Evolutionary conservation across 1,284 basidiomycete genomes (phyloP).

Genomic region (Laetiporus sulphureus): DNA sequence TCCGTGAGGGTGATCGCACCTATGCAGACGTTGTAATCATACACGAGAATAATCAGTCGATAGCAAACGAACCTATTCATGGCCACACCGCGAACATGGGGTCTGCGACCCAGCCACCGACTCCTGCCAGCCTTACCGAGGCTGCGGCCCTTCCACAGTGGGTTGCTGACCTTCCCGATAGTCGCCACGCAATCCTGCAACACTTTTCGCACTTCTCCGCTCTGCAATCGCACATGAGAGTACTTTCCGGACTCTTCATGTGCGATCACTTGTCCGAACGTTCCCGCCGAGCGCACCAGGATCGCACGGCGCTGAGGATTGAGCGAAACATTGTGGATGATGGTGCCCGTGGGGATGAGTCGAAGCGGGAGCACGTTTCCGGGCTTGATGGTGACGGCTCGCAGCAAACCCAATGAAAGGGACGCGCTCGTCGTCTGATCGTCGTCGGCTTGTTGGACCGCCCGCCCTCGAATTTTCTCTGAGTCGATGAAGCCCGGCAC

Average conservation of each 20-base stretch:
- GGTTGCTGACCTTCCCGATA: slow-evolving; percentile 90
- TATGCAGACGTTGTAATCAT: slow-evolving; percentile 23
- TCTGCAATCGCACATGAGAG: slow-evolving; percentile 83
- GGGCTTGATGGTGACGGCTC: slow-evolving; percentile 80
- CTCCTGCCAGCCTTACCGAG: slow-evolving; percentile 91
- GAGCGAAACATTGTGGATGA: slow-evolving; percentile 84
- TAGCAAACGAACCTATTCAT: slow-evolving; percentile 82
- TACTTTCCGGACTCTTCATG: slow-evolving; percentile 69
- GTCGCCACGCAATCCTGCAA: slow-evolving; percentile 83
- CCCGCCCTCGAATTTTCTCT: slow-evolving; percentile 40
- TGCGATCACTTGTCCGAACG: slow-evolving; percentile 77
- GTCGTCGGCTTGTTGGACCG: slow-evolving; percentile 31
- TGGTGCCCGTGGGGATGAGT: slow-evolving; percentile 88
- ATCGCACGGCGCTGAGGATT: slow-evolving; percentile 72
- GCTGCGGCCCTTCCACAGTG: slow-evolving; percentile 79
- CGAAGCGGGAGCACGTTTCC: slow-evolving; percentile 93
- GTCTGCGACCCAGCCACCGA: slow-evolving; percentile 85
- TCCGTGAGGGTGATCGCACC: slow-evolving; percentile 93
- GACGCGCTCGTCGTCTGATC: slow-evolving; percentile 39
- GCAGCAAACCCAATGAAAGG: slow-evolving; percentile 82
- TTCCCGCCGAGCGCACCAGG: slow-evolving; percentile 87
- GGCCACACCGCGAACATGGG: slow-evolving; percentile 91
- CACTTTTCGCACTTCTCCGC: slow-evolving; percentile 89
- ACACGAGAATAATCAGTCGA: neutral
- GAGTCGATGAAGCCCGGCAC: slow-evolving; percentile 56